Percentiles rank a stretch among this genome's conserved stretches.
These are phyloP conservation scores for Tuctoria greenei DNA, from an alignment of 176 grass and related monocot species.

Conservation along the genomic window DNA sequence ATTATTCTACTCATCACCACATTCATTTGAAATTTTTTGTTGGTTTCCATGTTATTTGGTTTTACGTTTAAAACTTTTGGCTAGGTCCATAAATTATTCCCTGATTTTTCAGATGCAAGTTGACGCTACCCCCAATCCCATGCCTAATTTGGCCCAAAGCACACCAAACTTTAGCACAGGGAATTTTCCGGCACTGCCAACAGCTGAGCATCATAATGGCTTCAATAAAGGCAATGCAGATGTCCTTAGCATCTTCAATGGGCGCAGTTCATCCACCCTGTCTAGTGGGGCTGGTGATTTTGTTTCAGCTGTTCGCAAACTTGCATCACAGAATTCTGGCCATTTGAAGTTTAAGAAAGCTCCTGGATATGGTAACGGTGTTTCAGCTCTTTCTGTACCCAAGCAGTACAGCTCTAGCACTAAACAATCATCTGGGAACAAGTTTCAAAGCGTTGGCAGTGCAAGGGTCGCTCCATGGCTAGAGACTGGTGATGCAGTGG, in stretches of 20 bases:
- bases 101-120: slow-evolving; percentile 76
- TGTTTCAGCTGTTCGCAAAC: slow-evolving; percentile 83
- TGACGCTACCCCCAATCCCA: slow-evolving; percentile 55
- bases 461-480: slow-evolving; percentile 74
- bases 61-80: slow-evolving; percentile 3
- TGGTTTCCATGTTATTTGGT: not conserved
- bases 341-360: slow-evolving; percentile 66
- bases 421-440: slow-evolving; percentile 68
- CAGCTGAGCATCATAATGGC: slow-evolving; percentile 58
- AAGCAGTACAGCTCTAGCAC: slow-evolving; percentile 53
- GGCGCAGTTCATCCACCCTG: slow-evolving; percentile 40
- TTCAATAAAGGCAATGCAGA: slow-evolving; percentile 50
- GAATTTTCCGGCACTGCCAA: slow-evolving; percentile 81
- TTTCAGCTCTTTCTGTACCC: slow-evolving; percentile 54
- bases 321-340: slow-evolving; percentile 58
- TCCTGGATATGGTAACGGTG: slow-evolving; percentile 49
- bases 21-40: not conserved
- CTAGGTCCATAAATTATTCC: not conserved
- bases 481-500: slow-evolving; percentile 91
- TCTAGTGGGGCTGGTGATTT: slow-evolving; percentile 65
- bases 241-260: slow-evolving; percentile 42
- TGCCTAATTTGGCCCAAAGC: slow-evolving; percentile 43
- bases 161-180: slow-evolving; percentile 72
- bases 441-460: slow-evolving; percentile 55
- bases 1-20: not conserved